Evolutionary conservation across 805 yeast species (phyloP).

Genomic region (Metschnikowia orientalis): DNA sequence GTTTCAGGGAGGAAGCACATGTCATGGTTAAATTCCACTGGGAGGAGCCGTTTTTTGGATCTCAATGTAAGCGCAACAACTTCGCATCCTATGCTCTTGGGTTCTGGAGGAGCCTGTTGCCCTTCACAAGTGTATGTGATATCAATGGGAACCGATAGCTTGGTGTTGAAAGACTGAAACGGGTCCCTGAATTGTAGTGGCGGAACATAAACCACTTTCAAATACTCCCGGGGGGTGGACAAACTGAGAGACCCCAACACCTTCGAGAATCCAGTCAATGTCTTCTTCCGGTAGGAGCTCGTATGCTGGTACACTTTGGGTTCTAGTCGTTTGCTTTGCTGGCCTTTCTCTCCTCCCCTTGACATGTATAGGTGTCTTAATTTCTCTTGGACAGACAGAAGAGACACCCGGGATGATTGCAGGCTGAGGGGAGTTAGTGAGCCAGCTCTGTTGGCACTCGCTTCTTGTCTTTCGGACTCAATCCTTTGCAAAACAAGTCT

Average conservation of each 20-base stretch:
- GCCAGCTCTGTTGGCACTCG: constrained; percentile 1
- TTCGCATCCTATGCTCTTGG: constrained; percentile 32
- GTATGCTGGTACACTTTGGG: constrained; percentile 29
- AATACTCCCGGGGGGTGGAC: constrained; percentile 31
- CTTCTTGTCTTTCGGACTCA: constrained; percentile 6
- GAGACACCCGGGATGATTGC: constrained; percentile 10
- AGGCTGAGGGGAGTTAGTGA: constrained; percentile 11
- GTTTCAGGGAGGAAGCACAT: constrained; percentile 35
- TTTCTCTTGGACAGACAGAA: constrained; percentile 15
- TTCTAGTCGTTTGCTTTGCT: constrained; percentile 14
- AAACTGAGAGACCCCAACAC: constrained; percentile 30
- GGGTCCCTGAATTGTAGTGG: constrained; percentile 27
- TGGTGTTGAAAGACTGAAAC: constrained; percentile 13
- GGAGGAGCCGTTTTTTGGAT: constrained; percentile 33
- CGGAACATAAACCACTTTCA: constrained; percentile 28
- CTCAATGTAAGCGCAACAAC: constrained; percentile 33
- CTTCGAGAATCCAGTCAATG: constrained; percentile 30
- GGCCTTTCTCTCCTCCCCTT: constrained; percentile 19
- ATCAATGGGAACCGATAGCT: constrained; percentile 31
- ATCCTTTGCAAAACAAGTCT: constrained; percentile 10
- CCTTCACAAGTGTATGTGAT: constrained; percentile 23
- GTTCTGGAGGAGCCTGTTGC: constrained; percentile 24
- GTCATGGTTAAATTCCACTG: constrained; percentile 38
- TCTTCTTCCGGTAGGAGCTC: constrained; percentile 30
- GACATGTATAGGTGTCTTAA: constrained; percentile 31